phyloP scores from a whole-genome alignment of 306 rosid species.

The Cicer arietinum region DNA sequence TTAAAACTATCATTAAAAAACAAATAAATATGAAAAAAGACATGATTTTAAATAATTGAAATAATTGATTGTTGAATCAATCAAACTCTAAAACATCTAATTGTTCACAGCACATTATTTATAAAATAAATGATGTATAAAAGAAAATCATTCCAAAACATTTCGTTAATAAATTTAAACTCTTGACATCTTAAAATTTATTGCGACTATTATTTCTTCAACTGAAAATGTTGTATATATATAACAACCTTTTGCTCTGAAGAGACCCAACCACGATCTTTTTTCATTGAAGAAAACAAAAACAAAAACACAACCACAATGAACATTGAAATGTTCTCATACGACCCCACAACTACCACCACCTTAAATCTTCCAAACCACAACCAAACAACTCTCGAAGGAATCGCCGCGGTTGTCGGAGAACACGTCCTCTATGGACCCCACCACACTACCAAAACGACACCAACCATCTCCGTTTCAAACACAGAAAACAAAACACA shows the following conservation, averaged over 20 bases:
- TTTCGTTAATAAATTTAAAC: too few species aligned
- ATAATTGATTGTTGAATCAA: too few species aligned
- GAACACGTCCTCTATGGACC: conserved; percentile 68
- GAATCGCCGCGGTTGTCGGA: conserved; percentile 88
- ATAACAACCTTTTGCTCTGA: not conserved
- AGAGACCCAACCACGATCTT: not conserved
- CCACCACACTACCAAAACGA: not conserved
- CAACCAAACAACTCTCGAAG: conserved; percentile 58
- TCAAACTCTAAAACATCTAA: too few species aligned
- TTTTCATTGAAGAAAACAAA: not conserved
- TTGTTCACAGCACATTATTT: too few species aligned
- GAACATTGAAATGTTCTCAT: conserved; percentile 36
- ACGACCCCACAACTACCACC: not conserved
- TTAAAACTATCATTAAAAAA: too few species aligned
- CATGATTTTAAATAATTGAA: too few species aligned
- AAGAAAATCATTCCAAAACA: too few species aligned
- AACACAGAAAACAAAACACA: not conserved
- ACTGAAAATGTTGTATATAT: conserved; percentile 13
- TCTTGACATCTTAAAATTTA: too few species aligned
- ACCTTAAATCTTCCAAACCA: not conserved
- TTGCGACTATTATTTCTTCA: not conserved
- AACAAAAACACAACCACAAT: not conserved
- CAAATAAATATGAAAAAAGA: too few species aligned
- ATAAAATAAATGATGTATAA: too few species aligned
- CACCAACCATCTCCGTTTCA: conserved; percentile 1